These are phyloP conservation scores for Gymnopus androsaceus DNA, from an alignment of 1,284 basidiomycete species.

Conservation along the genomic window DNA sequence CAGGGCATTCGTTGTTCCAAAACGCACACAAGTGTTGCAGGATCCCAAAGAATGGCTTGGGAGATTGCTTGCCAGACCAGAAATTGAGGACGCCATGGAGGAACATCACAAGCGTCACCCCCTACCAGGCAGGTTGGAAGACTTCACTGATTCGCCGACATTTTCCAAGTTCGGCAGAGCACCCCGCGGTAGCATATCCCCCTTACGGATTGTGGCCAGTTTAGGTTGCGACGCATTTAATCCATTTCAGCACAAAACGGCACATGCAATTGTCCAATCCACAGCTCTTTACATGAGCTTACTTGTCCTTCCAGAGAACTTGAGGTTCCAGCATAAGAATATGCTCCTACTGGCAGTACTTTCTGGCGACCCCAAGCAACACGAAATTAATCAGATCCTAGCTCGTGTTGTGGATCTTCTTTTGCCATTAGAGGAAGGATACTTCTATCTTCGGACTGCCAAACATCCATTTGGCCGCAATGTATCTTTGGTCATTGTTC, in stretches of 20 bases:
- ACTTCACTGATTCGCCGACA: too few species aligned
- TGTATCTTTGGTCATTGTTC: too few species aligned
- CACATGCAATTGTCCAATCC: constrained; percentile 19
- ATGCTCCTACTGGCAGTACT: constrained; percentile 24
- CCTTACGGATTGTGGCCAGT: constrained; percentile 22
- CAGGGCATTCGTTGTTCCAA: background rate
- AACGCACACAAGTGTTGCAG: background rate
- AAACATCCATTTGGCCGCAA: too few species aligned
- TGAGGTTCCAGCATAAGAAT: constrained; percentile 27
- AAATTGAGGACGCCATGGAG: background rate
- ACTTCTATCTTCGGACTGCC: too few species aligned
- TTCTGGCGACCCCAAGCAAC: constrained; percentile 22
- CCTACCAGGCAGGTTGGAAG: too few species aligned
- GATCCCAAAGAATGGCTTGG: background rate
- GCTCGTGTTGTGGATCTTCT: constrained; percentile 32
- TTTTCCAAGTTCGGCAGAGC: too few species aligned
- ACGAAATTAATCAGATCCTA: constrained; percentile 32
- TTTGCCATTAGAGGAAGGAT: constrained; percentile 31
- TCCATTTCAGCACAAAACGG: constrained; percentile 26
- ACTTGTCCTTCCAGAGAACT: constrained; percentile 26
- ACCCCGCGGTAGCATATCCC: too few species aligned
- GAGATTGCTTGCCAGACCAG: background rate
- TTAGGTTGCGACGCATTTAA: constrained; percentile 29
- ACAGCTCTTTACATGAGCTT: constrained; percentile 25
- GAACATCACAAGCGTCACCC: too few species aligned